Base-by-base conservation (phyloP, 345 rosid genomes). In the Citrus medica region DNA sequence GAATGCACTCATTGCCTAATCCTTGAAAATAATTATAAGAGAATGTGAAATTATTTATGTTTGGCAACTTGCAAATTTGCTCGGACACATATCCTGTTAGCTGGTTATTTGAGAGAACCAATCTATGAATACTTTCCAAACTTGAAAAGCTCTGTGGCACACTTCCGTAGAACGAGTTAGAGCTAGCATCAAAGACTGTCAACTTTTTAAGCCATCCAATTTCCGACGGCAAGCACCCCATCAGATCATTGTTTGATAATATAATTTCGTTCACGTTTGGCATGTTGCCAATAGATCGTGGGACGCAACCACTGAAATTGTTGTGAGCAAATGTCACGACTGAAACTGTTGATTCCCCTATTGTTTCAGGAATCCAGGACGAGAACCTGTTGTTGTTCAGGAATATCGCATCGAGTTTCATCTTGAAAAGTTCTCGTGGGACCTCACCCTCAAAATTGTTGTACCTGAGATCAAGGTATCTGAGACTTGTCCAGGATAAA, bases 361-460 rank as follows among this genome's bases (percentile, higher is more conserved):
- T 66, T 4, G 92, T 83, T 1, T 88, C 88, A 12, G 98, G 97
- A 63, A 94, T 90, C 16, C 76, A 69, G 13, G 89, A 86, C 3
- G 84, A 77, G 87, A 94, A 93, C 72, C 98, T 82, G 78, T 94
- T 94, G 82, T 93, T 78, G 86, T 94, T 93, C 86, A 94, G 69
- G 85, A 94, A 89, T 76, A 93, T 55, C 1, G 94, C 97, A 42
- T 94, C 98, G 0, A 91, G 78, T 5, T 84, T 84, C 78, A 58
- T 88, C 48, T 82, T 65, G 73, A 94, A 94, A n/a, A 92, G 78
- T 59, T 75, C 73, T 0, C 84, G 83, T 6, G 98, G 98, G 60
- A 94, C 51, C 69, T 71, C 28, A 6, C 98, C 98, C 74, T 93
- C 98, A 28, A 94, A 94, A 69, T 93, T 78, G n/a, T 94, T 94